These are phyloP conservation scores for Dictyostelium intermedium DNA, from an alignment of 78 protist genomes.

Conservation along the genomic window DNA sequence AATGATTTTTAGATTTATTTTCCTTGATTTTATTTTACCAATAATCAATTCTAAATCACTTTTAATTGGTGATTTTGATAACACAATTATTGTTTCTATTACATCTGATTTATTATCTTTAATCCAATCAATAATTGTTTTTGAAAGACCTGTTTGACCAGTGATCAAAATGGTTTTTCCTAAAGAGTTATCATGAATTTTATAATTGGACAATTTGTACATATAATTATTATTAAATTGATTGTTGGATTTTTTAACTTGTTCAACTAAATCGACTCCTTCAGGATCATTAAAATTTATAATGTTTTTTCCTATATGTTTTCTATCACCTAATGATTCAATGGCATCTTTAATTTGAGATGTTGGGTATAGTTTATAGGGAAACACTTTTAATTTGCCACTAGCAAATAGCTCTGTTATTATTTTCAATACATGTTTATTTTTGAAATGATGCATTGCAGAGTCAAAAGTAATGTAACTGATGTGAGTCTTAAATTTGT, in stretches of 20 bases:
- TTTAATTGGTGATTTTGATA: constrained; percentile 16
- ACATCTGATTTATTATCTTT: not conserved
- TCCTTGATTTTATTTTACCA: not conserved
- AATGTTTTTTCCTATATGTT: constrained; percentile 10
- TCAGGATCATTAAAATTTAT: not conserved
- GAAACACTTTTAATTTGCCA: not conserved
- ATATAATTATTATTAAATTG: not conserved
- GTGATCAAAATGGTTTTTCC: not conserved
- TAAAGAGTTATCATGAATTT: not conserved
- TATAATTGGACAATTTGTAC: not conserved
- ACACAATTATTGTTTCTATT: not conserved
- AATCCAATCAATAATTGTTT: not conserved
- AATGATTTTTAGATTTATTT: not conserved
- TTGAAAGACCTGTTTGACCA: not conserved
- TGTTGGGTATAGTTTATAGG: not conserved
- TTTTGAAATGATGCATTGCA: not conserved
- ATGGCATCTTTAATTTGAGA: not conserved
- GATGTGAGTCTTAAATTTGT: constrained; percentile 11
- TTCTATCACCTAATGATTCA: not conserved
- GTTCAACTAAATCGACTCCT: not conserved
- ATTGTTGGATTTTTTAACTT: not conserved
- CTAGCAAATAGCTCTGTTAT: not conserved
- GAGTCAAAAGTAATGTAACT: not conserved
- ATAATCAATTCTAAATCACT: not conserved
- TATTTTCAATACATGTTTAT: constrained; percentile 68